A percentile compares a stretch with the other conserved stretches of the same genome.
Evolutionary conservation across 2,329 filamentous ascomycete genomes (phyloP).

Genomic region (Monosporascus sp.): DNA sequence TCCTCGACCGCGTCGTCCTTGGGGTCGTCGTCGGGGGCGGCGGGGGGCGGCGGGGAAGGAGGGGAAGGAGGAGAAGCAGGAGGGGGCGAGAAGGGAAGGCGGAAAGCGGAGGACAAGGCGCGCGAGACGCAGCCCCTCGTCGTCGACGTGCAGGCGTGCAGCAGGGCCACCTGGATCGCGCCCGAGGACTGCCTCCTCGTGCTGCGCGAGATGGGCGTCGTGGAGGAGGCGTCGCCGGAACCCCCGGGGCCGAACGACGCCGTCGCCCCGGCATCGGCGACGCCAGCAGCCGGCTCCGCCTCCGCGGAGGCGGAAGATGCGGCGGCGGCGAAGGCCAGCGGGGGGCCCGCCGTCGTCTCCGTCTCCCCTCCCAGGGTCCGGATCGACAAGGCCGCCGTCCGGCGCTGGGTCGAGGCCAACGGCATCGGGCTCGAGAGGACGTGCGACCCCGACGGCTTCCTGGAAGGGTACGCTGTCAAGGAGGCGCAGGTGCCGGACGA

Average conservation of each 20-base stretch:
- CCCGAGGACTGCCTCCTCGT: slow-evolving; percentile 77
- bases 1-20: no score
- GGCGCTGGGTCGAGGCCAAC: slow-evolving; percentile 61
- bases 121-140: slow-evolving; percentile 4
- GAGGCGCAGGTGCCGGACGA: slow-evolving; percentile 20
- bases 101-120: slow-evolving; percentile 28
- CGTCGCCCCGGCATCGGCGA: slow-evolving; percentile 3
- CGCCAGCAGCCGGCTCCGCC: slow-evolving; percentile 7
- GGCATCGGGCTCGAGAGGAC: slow-evolving; percentile 58
- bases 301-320: not conserved
- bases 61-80: slow-evolving; percentile 11
- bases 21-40: not conserved
- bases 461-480: slow-evolving; percentile 58
- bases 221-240: slow-evolving; percentile 51
- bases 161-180: slow-evolving; percentile 74
- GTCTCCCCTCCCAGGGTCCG: slow-evolving; percentile 36
- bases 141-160: slow-evolving; percentile 65
- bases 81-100: slow-evolving; percentile 6
- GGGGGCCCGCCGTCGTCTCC: not conserved
- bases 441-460: slow-evolving; percentile 71
- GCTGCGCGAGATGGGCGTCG: slow-evolving; percentile 73
- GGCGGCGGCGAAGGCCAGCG: not conserved
- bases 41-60: slow-evolving; percentile 2
- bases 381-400: slow-evolving; percentile 51
- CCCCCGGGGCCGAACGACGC: slow-evolving; percentile 30